Conservation (phyloP, 2,329 filamentous ascomycete species). For the Apiospora koreana region DNA sequence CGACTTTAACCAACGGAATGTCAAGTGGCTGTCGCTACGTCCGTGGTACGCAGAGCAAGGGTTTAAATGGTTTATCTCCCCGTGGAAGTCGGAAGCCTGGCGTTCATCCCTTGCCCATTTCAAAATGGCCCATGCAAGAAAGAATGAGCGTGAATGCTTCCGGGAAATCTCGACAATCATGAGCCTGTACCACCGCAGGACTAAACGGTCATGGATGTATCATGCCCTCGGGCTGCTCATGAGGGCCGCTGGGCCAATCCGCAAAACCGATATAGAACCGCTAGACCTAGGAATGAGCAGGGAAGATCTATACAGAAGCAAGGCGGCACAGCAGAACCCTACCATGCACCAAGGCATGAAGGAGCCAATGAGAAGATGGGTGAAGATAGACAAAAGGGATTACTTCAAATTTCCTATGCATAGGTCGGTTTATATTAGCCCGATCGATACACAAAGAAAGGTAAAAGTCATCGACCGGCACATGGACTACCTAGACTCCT, state of each 20-base stretch:
- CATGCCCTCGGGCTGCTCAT: not conserved
- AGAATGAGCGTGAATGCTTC: not conserved
- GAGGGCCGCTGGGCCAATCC: not conserved
- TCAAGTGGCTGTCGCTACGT: not conserved
- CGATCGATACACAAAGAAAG: not conserved
- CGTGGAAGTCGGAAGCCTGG: not conserved
- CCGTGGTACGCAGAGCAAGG: not conserved
- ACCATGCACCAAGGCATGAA: not conserved
- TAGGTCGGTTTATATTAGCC: not conserved
- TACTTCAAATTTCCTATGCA: not conserved
- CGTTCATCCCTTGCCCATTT: not conserved
- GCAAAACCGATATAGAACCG: too few species aligned
- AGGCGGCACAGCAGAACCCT: too few species aligned
- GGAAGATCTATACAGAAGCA: too few species aligned
- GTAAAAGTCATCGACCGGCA: not conserved
- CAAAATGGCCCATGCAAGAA: not conserved
- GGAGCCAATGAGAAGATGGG: not conserved
- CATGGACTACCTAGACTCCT: not conserved
- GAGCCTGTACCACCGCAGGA: not conserved
- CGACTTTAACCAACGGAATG: not conserved
- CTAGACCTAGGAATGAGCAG: not conserved
- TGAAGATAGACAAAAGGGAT: too few species aligned
- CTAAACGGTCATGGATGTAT: not conserved
- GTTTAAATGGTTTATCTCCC: not conserved
- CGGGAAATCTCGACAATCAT: not conserved